Base-by-base conservation (phyloP, 441 rosid species). In the Eruca vesicaria region DNA sequence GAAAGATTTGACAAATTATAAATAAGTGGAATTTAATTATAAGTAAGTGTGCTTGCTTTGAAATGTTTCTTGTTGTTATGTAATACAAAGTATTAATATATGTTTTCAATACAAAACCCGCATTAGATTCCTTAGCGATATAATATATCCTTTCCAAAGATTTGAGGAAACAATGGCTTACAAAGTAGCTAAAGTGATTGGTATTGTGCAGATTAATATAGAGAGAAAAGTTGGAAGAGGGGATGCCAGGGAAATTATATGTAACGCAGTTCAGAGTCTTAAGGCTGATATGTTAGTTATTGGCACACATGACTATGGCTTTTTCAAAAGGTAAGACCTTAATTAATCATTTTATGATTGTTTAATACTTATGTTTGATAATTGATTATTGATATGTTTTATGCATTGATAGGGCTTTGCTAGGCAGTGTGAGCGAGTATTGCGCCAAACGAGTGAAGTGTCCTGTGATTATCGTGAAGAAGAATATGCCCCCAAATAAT, bases 281-380 rank as follows among this genome's bases (percentile, higher is more conserved):
- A 58, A 67, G 76, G 93, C 93, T 10, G 97, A 94, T 78, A 85
- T 85, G 9, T 74, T 94, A 79, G 94, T 94, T 9, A 89, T 92
- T 80, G 98, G 98, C 68, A 86, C 93, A 78, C 98, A 94, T 59
- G 97, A 93, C 33, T 94, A 92, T 68, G 98, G 98, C 15, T 91
- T 92, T 89, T 77, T 94, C 80, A 92, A 87, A 81, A 92, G 90
- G 98, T 78, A 66, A 60, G 1, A 45, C 14, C 5, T 61, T 18
- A 16, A 7, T 8, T 35, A 35, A 2, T 26, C 26, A 9, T n/a
- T 9, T 62, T 7, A 45, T n/a, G 5, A 15, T 21, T 68, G 33
- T 26, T 19, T 36, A 7, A 0, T 14, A 23, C 14, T 12, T 56
- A 66, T 12, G 28, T 11, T 28, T 12, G 3, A 6, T 5, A 18